Percentiles rank a stretch among this genome's conserved stretches.
phyloP scores from a whole-genome alignment of 2,329 filamentous ascomycete species.

The Fusarium poae region DNA sequence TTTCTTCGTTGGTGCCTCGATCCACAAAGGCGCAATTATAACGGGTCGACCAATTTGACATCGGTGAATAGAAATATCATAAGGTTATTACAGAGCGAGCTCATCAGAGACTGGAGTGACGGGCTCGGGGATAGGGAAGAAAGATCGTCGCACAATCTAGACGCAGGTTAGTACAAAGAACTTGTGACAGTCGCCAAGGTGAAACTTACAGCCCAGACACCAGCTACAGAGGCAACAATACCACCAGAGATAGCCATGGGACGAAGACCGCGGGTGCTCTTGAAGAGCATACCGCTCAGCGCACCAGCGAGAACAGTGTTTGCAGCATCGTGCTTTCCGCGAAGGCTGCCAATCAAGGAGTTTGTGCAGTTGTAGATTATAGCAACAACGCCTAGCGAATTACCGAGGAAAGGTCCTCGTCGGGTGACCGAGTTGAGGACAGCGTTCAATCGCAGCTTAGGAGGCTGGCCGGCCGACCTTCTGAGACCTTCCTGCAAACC shows the following conservation, averaged over 20 bases:
- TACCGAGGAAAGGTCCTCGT: slow-evolving; percentile 93
- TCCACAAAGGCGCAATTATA: slow-evolving; percentile 40
- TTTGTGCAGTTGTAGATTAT: slow-evolving; percentile 97
- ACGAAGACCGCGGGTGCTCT: slow-evolving; percentile 89
- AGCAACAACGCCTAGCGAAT: slow-evolving; percentile 94
- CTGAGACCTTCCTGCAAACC: slow-evolving; percentile 90
- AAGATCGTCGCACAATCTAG: slow-evolving; percentile 57
- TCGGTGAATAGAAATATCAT: slow-evolving; percentile 35
- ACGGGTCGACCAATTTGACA: slow-evolving; percentile 33
- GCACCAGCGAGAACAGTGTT: slow-evolving; percentile 90
- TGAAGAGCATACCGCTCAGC: slow-evolving; percentile 94
- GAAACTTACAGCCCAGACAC: slow-evolving; percentile 86
- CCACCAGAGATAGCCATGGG: slow-evolving; percentile 96
- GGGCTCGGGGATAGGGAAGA: slow-evolving; percentile 58
- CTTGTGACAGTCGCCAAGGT: background rate
- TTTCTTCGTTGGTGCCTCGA: slow-evolving; percentile 19
- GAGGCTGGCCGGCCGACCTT: slow-evolving; percentile 80
- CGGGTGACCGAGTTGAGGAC: slow-evolving; percentile 95
- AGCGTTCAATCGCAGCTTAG: slow-evolving; percentile 92
- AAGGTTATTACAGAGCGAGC: slow-evolving; percentile 49
- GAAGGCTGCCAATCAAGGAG: slow-evolving; percentile 80
- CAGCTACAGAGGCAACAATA: slow-evolving; percentile 87
- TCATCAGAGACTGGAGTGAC: slow-evolving; percentile 47
- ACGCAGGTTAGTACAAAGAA: slow-evolving; percentile 13
- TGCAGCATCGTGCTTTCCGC: slow-evolving; percentile 88